Base-by-base conservation (phyloP, 1,139 yeast genomes). In the Chernovozyma aurita region DNA sequence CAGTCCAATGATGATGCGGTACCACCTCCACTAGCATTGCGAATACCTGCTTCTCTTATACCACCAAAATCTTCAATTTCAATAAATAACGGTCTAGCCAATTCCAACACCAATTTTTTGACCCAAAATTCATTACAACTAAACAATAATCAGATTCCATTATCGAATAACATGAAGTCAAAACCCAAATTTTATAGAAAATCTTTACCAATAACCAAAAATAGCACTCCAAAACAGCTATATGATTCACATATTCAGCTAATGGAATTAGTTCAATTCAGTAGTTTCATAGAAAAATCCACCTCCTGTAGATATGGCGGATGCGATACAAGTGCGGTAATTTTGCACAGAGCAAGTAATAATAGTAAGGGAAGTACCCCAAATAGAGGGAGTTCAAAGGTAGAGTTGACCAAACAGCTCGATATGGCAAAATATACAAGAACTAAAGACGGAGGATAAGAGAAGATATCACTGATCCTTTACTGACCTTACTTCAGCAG, bases 271-370 rank as follows among this genome's bases (percentile, higher is more conserved):
- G 47, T 59, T 6, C 56, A 53, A 20, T 54, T 50, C 37, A 47
- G 52, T 29, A 51, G 46, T 11, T 27, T 48, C 3, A 38, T 46
- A 40, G 53, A 48, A 26, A 41, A 35, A 22, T 44, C 45, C 4
- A 43, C 49, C 1, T 40, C 52, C 4, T 57, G 55, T 32, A 45
- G 65, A 28, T 61, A 59, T 34, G 67, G 66, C 1, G 54, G 49
- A 24, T 52, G 56, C 18, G 63, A 62, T 14, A 48, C 63, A 2
- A 43, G 54, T 3, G 41, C 49, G 4, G 41, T 41, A 5, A 40
- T 50, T 9, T 36, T 53, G 35, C 48, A 50, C 22, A 50, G 55
- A 35, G 50, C 52, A 3, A 51, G 42, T 33, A 51, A 47, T 35
- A 56, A 59, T 35, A 42, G 52, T 31, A 18, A 49, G 52, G 41